A percentile compares a stretch with the other conserved stretches of the same genome.
These are phyloP conservation scores for Geranium incanum DNA, from an alignment of 441 rosid genomes.

Conservation along the genomic window DNA sequence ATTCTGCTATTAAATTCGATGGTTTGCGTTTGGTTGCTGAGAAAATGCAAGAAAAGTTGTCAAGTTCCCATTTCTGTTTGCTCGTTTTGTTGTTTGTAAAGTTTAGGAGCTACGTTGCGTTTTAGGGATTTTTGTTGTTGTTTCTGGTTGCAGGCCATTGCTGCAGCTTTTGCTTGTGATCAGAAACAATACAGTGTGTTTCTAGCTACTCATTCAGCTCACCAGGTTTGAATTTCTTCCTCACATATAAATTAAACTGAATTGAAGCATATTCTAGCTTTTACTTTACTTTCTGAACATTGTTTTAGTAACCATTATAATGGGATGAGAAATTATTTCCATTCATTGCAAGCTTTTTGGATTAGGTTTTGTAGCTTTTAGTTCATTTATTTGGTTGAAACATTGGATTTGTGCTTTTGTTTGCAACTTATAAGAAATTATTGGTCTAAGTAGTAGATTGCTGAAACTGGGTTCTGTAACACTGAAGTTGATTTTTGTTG, in stretches of 20 bases:
- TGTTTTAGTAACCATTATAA: background rate
- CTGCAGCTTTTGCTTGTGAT: slow-evolving; percentile 65
- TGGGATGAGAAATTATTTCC: background rate
- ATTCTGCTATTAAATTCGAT: background rate
- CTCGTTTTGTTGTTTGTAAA: background rate
- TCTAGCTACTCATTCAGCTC: slow-evolving; percentile 67
- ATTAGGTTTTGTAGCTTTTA: background rate
- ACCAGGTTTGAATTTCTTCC: slow-evolving; percentile 38
- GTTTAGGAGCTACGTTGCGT: background rate
- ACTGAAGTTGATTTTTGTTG: background rate
- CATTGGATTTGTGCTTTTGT: background rate
- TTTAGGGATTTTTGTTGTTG: background rate
- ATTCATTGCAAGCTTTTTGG: background rate
- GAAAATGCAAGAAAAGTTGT: background rate
- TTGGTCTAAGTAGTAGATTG: background rate
- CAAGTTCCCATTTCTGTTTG: background rate
- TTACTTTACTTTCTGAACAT: background rate
- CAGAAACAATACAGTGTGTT: slow-evolving; percentile 45
- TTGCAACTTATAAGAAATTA: background rate
- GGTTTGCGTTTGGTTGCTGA: slow-evolving; percentile 5
- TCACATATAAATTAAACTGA: background rate
- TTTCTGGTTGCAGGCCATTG: slow-evolving; percentile 49
- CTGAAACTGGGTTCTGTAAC: background rate
- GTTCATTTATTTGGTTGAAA: background rate
- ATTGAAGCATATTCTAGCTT: background rate